Conservation (phyloP, 176 grass and related monocot species). For the Aegilops sharonensis region DNA sequence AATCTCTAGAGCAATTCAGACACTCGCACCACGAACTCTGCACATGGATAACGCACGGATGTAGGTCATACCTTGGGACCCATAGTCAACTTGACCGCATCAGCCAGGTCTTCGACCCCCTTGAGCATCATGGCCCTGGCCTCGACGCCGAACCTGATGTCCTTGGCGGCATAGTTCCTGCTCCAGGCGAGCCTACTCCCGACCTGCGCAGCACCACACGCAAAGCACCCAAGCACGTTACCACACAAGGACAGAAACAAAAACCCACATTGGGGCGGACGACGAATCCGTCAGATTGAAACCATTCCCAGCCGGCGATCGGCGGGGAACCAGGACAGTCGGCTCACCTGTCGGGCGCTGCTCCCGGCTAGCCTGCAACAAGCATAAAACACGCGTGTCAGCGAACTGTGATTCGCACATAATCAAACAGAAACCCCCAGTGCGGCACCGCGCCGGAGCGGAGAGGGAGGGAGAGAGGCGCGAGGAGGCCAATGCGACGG, state of each 20-base stretch:
- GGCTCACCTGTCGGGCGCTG: conserved; percentile 51
- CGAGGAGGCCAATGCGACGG: not conserved
- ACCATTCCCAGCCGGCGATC: not conserved
- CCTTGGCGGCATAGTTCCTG: conserved; percentile 93
- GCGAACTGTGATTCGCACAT: not conserved
- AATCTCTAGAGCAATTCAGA: not conserved
- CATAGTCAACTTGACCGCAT: conserved; percentile 92
- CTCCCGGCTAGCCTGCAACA: conserved; percentile 58
- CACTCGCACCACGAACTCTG: not conserved
- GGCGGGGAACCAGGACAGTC: not conserved
- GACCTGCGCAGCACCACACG: conserved; percentile 39
- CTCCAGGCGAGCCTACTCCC: conserved; percentile 73
- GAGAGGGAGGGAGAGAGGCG: not conserved
- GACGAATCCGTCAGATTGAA: not conserved
- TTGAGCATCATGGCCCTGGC: conserved; percentile 87
- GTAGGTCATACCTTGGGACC: conserved; percentile 68
- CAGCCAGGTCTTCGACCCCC: conserved; percentile 87
- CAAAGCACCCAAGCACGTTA: not conserved
- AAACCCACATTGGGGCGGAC: not conserved
- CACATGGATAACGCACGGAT: not conserved
- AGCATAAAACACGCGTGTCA: conserved; percentile 26
- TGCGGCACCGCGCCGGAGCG: not conserved
- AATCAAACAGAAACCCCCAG: not conserved
- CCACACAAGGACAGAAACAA: not conserved
- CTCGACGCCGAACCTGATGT: conserved; percentile 91